phyloP scores from a whole-genome alignment of 169 alveolate genomes.

The Cryptosporidium felis region DNA sequence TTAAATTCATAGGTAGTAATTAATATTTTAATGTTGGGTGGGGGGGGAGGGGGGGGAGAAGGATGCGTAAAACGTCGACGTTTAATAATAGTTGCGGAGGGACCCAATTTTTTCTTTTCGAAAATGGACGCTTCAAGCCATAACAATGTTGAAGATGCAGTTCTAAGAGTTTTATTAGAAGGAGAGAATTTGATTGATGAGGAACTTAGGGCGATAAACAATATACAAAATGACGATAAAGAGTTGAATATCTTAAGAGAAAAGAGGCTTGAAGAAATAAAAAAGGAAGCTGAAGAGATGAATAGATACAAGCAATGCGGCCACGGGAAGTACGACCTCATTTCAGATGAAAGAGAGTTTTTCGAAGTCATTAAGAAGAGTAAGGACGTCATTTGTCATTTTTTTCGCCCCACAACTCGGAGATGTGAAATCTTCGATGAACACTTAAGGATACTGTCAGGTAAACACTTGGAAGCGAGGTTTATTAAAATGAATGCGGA shows the following conservation, averaged over 20 bases:
- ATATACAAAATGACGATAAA: constrained; percentile 36
- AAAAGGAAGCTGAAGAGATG: not conserved
- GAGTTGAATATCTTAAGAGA: constrained; percentile 39
- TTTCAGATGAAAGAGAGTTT: constrained; percentile 36
- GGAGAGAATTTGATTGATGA: constrained; percentile 43
- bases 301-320: constrained; percentile 4
- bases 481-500: constrained; percentile 83
- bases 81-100: too few relatives aligned
- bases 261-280: constrained; percentile 22
- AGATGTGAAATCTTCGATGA: constrained; percentile 80
- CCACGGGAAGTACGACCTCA: constrained; percentile 31
- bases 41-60: too few relatives aligned
- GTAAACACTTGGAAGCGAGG: constrained; percentile 76
- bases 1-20: too few relatives aligned
- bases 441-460: constrained; percentile 76
- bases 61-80: too few relatives aligned
- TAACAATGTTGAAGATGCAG: not conserved
- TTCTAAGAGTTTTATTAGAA: constrained; percentile 24
- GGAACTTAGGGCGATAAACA: constrained; percentile 2
- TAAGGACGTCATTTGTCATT: constrained; percentile 78
- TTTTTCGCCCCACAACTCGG: constrained; percentile 79
- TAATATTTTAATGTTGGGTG: too few relatives aligned
- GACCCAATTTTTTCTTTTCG: too few relatives aligned
- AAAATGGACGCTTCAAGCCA: not conserved
- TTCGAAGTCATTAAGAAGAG: constrained; percentile 50